Evolutionary conservation across 2,329 filamentous ascomycete species (phyloP).

Genomic region (Beauveria sp.): DNA sequence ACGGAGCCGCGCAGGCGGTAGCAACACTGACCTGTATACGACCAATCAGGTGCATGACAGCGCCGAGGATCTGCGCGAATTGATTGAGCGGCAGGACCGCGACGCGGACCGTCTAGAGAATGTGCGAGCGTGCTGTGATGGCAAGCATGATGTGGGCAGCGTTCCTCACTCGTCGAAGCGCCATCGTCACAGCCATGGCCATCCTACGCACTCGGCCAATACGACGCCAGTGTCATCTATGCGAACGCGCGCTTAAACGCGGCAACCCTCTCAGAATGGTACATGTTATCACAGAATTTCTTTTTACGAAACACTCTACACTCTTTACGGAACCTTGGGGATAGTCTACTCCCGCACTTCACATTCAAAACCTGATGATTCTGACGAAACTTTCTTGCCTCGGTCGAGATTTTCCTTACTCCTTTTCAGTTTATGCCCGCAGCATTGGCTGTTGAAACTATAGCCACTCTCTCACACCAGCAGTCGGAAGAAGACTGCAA

Average conservation of each 20-base stretch:
- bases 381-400: conserved; percentile 7
- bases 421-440: not conserved
- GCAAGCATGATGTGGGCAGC: conserved; percentile 43
- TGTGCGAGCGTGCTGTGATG: conserved; percentile 94
- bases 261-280: not conserved
- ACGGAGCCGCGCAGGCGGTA: conserved; percentile 40
- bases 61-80: conserved; percentile 72
- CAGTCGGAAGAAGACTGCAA: not conserved
- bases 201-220: conserved; percentile 6
- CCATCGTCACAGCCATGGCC: conserved; percentile 9
- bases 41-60: conserved; percentile 62
- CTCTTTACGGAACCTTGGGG: conserved; percentile 8
- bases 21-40: conserved; percentile 47
- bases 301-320: conserved; percentile 9
- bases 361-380: conserved; percentile 9
- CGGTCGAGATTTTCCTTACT: conserved; percentile 1
- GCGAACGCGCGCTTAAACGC: conserved; percentile 6
- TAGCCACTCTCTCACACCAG: conserved; percentile 6
- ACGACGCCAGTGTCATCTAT: conserved; percentile 8
- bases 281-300: not conserved
- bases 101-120: conserved; percentile 82
- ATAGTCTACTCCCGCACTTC: not conserved
- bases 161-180: conserved; percentile 11
- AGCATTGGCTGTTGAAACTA: not conserved
- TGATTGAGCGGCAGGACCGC: conserved; percentile 70